Evolutionary conservation across 1,284 basidiomycete genomes (phyloP), one percentile per base, ranked within the genome.

Genomic region (Apiotrichum siamense): DNA sequence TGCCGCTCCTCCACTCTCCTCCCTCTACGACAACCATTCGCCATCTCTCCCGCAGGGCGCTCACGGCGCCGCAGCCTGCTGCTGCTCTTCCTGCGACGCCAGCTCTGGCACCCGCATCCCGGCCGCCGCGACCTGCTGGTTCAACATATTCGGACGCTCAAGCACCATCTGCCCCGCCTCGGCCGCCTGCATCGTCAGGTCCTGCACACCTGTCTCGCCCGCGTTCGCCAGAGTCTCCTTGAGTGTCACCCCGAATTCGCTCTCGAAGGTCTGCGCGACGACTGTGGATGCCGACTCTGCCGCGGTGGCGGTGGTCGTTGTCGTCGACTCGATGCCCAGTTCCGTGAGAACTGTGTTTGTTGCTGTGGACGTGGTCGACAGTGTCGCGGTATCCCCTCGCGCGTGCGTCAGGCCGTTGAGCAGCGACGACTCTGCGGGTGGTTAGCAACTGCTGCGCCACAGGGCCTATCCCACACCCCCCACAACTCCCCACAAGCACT

Each of bases 121-220:
- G 6, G 35, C n/a, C 9, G 35, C 12, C 3, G 37, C 37, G 1
- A 4, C 37, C 13, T 11, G 23, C n/a, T n/a, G n/a, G 37, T 20
- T 7, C 36, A 21, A 37, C 36, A 7, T 18, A 9, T 12, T 11
- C 21, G 12, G 26, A 7, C 54, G 58, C 36, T 57, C 55, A 25
- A 59, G 46, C 11, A 69, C 20, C 3, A 31, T 45, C 47, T 64
- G 61, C 6, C 57, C 63, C 3, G 63, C 39, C 26, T 68, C 62
- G 3, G 47, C 55, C 24, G 65, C 42, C 44, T 66, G 49, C 25
- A 65, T 64, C 38, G 62, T 47, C 31, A 66, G 57, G 26, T 64
- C 62, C 55, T 70, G 66, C 7, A 58, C 49, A 0, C 70, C 70
- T 3, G 70, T 70, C 56, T 72, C 67, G 15, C 52, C 54, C 3